Base-by-base conservation (phyloP, 2,329 filamentous ascomycete genomes). In the Thelonectria blattea region DNA sequence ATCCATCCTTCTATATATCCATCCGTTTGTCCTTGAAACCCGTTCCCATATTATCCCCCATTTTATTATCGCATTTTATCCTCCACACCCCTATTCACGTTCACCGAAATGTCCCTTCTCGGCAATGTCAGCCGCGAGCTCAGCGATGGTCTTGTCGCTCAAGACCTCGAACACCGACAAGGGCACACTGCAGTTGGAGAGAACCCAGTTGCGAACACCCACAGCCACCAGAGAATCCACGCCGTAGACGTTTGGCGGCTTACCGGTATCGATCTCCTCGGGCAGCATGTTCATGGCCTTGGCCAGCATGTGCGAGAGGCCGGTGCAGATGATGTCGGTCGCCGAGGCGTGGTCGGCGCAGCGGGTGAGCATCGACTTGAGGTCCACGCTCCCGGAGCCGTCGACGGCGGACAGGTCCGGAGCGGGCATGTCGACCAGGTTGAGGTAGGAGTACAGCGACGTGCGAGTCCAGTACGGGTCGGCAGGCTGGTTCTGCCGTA, bases 401-500 rank as follows among this genome's bases (percentile, higher is more conserved):
- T 52, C 46, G 11, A 68, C 55, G 10, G 62, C 54, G 3, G 65
- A 24, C 22, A 75, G 61, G 47, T 74, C 70, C 1, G 72, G 68
- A 3, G 70, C 62, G 1, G 76, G 78, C 63, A 81, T 72, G 66
- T 85, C 83, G 4, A 85, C 72, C 22, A 79, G 69, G 60, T 81
- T 81, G 46, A 86, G 76, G 54, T 79, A 76, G 2, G 77, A 72
- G 59, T 83, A 85, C 39, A 84, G 72, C 0, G 81, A 77, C 0
- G 81, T 81, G 6, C 77, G 78, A 10, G 80, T 76, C 83, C 83
- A 86, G 70, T 84, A 86, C 1, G 83, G 82, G 60, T 85, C 83
- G 0, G 78, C 74, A 0, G 81, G 79, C 54, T 79, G 74, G 68
- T 84, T 85, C 65, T 86, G 84, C 5, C 72, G 71, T 12, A 83